Base-by-base conservation (phyloP, 441 rosid species). In the Gossypium davidsonii region DNA sequence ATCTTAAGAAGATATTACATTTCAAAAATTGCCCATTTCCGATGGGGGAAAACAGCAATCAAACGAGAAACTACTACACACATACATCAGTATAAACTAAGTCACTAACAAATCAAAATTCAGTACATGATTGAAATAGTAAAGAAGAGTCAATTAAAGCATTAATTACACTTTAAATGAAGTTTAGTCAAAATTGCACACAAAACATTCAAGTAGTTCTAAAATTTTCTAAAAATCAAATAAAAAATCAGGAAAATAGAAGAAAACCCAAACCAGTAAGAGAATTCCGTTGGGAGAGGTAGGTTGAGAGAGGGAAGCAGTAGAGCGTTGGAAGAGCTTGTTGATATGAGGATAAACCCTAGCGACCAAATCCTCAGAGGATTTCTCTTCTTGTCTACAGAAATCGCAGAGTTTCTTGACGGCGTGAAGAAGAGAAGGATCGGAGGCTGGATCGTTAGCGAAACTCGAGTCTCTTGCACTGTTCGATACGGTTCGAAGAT, bases 261-360 rank as follows among this genome's bases (percentile, higher is more conserved):
- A 69, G 56, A 1, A 2, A 44, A 67, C 60, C 65, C 51, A 65
- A 59, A 92, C 98, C 83, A 90, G 89, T 72, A 91, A 85, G 84
- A 95, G 97, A 74, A 89, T 94, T 69, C 94, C 94, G 77, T 80
- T 80, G 25, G 98, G 77, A 4, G 90, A 82, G 55, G 68, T 82
- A 26, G 93, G 84, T 67, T 88, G 98, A 71, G 97, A 76, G 63
- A 91, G 76, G 7, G 96, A 90, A 77, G 93, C 76, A 9, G 87
- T 79, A 1, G 93, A 86, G 75, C 99, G 96, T 20, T 92, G 98
- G 76, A 95, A 95, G 76, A 91, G 87, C 82, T 87, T 92, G 83
- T 82, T 91, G 60, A 92, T 76, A 59, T 85, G 96, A 0, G 96
- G 94, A 81, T 83, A 92, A 79, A 89, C 85, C 82, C 98, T 88